Percentiles rank a stretch among this genome's conserved stretches.
These are phyloP conservation scores for Tylopilus balloui DNA, from an alignment of 768 basidiomycete species.

Conservation along the genomic window DNA sequence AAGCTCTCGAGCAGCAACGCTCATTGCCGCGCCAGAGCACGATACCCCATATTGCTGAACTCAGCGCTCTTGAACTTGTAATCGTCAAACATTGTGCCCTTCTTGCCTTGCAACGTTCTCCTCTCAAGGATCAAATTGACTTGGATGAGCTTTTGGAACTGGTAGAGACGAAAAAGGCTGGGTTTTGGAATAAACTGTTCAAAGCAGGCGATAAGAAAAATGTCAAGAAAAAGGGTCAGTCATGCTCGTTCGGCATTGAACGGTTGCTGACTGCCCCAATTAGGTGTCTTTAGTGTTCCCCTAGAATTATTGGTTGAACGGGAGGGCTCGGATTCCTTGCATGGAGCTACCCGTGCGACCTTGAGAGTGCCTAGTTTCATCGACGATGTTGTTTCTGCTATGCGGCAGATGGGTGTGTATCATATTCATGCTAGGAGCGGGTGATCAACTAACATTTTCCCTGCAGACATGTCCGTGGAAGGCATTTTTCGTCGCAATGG, in stretches of 20 bases:
- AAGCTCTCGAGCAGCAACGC: constrained; percentile 84
- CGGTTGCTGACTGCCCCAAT: constrained; percentile 10
- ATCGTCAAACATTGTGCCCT: constrained; percentile 93
- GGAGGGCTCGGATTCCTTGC: constrained; percentile 92
- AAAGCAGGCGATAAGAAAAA: constrained; percentile 89
- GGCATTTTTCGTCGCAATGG: constrained; percentile 99
- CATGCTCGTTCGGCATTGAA: background rate
- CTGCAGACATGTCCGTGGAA: constrained; percentile 94
- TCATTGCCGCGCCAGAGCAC: constrained; percentile 72
- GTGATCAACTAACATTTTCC: constrained; percentile 2
- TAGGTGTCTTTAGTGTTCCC: constrained; percentile 91
- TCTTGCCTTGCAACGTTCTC: constrained; percentile 69
- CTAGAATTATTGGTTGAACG: constrained; percentile 90
- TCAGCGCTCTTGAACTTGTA: constrained; percentile 78
- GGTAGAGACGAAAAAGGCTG: constrained; percentile 87
- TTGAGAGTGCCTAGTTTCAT: constrained; percentile 94
- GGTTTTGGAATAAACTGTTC: constrained; percentile 96
- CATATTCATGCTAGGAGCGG: background rate
- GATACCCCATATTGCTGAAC: constrained; percentile 80
- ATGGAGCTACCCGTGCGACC: constrained; percentile 81
- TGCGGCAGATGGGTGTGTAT: constrained; percentile 94
- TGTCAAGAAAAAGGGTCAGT: constrained; percentile 80
- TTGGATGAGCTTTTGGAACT: constrained; percentile 92
- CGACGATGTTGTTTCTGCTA: constrained; percentile 96
- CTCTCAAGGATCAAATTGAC: constrained; percentile 78